Evolutionary conservation across 164 flowering plant species (phyloP).

Genomic region (Sedum album): DNA sequence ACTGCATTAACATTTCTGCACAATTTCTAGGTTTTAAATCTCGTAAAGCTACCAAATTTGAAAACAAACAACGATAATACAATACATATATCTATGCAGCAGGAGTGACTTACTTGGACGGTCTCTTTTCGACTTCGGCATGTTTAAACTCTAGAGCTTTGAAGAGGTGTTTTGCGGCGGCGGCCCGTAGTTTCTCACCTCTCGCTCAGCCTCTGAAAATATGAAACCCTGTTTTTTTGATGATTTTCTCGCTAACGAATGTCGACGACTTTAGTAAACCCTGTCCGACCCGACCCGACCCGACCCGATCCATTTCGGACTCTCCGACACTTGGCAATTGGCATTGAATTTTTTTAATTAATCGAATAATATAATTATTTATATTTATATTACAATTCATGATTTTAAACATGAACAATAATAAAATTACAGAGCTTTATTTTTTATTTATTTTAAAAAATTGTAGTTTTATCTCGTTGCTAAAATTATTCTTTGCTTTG

Average conservation of each 20-base stretch:
- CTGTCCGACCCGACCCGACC: not conserved
- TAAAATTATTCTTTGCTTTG: not conserved
- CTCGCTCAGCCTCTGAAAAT: not conserved
- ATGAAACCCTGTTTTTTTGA: not conserved
- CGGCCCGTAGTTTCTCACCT: not conserved
- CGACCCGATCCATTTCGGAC: not conserved
- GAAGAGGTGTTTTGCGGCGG: not conserved
- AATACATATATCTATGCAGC: not conserved
- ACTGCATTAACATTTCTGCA: not conserved
- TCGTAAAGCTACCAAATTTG: too few relatives aligned
- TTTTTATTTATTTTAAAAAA: too few relatives aligned
- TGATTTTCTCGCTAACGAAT: not conserved
- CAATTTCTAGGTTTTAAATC: too few relatives aligned
- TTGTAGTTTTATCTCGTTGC: too few relatives aligned
- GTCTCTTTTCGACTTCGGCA: constrained; percentile 71
- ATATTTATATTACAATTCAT: too few relatives aligned
- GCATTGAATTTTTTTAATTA: too few relatives aligned
- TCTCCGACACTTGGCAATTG: too few relatives aligned
- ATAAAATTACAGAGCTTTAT: too few relatives aligned
- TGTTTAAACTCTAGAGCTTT: constrained; percentile 11
- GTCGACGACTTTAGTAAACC: not conserved
- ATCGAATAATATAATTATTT: too few relatives aligned
- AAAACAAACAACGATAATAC: not conserved
- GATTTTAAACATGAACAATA: too few relatives aligned
- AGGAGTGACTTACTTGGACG: constrained; percentile 22